phyloP scores from a whole-genome alignment of 345 rosid species.

The Citrus cavaleriei region DNA sequence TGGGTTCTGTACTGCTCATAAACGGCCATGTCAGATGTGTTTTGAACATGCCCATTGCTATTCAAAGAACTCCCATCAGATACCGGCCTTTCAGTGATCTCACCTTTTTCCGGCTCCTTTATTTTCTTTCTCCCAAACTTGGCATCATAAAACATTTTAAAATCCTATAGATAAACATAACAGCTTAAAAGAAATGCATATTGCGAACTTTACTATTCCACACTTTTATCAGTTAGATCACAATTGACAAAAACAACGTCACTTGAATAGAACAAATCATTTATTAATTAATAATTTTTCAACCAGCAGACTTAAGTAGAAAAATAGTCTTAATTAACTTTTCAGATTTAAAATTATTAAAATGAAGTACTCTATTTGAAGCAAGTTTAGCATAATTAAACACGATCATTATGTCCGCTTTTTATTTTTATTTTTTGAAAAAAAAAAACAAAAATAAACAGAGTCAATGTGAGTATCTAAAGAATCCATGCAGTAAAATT shows the following conservation, averaged over 20 bases:
- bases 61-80: constrained; percentile 37
- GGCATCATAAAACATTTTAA: constrained; percentile 68
- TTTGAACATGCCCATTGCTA: constrained; percentile 43
- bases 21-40: constrained; percentile 57
- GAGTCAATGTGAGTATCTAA: no score
- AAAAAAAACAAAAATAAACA: no score
- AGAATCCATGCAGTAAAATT: neutral
- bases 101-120: constrained; percentile 37
- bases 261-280: neutral
- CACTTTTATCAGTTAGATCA: neutral
- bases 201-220: neutral
- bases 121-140: constrained; percentile 92
- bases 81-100: constrained; percentile 30
- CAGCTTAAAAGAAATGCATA: constrained; percentile 38
- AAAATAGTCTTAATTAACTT: neutral
- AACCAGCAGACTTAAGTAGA: neutral
- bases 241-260: neutral
- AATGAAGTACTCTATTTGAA: no score
- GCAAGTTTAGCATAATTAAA: no score
- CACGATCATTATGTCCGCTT: no score
- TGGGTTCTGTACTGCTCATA: constrained; percentile 63
- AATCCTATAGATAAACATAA: constrained; percentile 50
- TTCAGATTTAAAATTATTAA: neutral
- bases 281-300: neutral
- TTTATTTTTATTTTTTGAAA: no score